Evolutionary conservation across 495 filamentous ascomycete genomes (phyloP), one percentile per base, ranked within the genome.

Genomic region (Jackrogersella minutella): DNA sequence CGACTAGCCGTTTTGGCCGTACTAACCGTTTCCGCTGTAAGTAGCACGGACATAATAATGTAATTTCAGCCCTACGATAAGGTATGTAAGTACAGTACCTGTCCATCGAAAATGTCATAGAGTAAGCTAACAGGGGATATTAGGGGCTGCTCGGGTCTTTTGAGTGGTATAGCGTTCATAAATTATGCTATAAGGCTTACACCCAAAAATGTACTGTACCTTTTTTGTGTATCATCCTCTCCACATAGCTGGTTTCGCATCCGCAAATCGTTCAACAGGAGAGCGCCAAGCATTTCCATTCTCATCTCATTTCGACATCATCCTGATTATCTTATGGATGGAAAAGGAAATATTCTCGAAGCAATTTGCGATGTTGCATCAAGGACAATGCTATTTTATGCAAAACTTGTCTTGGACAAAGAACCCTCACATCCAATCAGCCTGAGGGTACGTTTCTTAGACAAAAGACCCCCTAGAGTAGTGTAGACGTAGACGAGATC

Each of bases 21-120:
- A 19, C 31, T 53, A 53, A 53, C 50, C 50, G 34, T 24, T 24
- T 53, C n/a, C 16, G 14, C 31, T 19, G 19, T 56, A n/a, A n/a
- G n/a, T n/a, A n/a, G n/a, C n/a, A n/a, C n/a, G n/a, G 56, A 64
- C 44, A 54, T 59, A 58, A 62, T 53, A 62, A 60, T 61, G 50
- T 19, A 62, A 62, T 58, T 26, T 60, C 59, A 59, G 65, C 59
- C 53, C 59, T 59, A 68, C 41, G 46, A 26, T 26, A 1, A 30
- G 49, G 17, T 22, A 30, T 17, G 22, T 1, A 44, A 10, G 37
- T 52, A 57, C 44, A 52, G 37, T 64, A 57, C 36, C 36, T 61
- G 30, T 31, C 16, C 17, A 34, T 19, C 44, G 3, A 31, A 47
- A 16, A 7, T 36, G 31, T 46, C n/a, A 28, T 41, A 49, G 17